These are phyloP conservation scores for Aspergillus chevalieri DNA, from an alignment of 2,329 filamentous ascomycete genomes.

Conservation along the genomic window DNA sequence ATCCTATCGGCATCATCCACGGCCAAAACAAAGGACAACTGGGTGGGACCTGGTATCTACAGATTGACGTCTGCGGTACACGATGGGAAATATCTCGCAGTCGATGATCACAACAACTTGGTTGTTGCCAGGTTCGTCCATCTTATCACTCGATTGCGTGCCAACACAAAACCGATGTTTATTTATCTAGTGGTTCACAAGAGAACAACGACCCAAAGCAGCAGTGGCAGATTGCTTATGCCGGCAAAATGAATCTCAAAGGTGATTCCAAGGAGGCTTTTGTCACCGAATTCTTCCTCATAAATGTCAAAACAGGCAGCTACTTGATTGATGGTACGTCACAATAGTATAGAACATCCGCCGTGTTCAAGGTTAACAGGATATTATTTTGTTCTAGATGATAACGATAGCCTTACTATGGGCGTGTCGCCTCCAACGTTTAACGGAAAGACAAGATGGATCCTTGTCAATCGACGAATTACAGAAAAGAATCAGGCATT, in stretches of 20 bases:
- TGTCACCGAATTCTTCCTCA: not conserved
- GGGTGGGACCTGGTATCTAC: not conserved
- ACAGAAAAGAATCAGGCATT: not conserved
- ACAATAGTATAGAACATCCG: not conserved
- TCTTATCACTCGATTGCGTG: not conserved
- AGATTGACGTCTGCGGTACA: not conserved
- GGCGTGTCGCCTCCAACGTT: not conserved
- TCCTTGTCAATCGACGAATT: not conserved
- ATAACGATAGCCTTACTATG: not conserved
- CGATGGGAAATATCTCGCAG: not conserved
- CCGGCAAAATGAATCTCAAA: not conserved
- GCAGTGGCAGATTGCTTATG: not conserved
- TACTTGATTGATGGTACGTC: not conserved
- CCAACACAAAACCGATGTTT: not conserved
- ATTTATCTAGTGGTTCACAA: not conserved
- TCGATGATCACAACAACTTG: not conserved
- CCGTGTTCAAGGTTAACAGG: not conserved
- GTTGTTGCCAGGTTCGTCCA: not conserved
- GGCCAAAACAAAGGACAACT: not conserved
- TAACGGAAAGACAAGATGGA: not conserved
- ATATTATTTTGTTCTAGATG: not conserved
- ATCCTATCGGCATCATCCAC: not conserved
- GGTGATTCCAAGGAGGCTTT: not conserved
- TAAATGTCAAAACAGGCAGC: not conserved
- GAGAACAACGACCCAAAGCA: not conserved